Evolutionary conservation across 2,329 filamentous ascomycete genomes (phyloP).

Genomic region (Beauveria varroae): DNA sequence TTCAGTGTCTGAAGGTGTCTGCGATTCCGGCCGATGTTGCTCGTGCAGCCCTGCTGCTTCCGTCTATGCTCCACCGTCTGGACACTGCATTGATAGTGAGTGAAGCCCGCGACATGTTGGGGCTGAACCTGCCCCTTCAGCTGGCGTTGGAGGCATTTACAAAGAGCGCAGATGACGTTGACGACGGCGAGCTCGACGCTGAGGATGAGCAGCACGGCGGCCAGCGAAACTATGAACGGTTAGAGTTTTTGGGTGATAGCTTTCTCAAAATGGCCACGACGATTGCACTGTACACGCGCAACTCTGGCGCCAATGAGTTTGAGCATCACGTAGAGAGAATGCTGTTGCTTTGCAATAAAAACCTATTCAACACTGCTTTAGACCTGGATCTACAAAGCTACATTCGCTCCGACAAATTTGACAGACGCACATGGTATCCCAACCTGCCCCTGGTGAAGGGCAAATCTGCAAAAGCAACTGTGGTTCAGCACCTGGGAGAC

Average conservation of each 20-base stretch:
- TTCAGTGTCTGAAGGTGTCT: conserved; percentile 71
- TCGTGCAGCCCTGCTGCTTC: conserved; percentile 66
- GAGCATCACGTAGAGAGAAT: conserved; percentile 87
- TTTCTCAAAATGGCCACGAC: conserved; percentile 96
- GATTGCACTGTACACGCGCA: conserved; percentile 71
- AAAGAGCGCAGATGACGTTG: conserved; percentile 81
- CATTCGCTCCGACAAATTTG: conserved; percentile 77
- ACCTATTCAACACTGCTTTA: conserved; percentile 71
- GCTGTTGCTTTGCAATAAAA: conserved; percentile 84
- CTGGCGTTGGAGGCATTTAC: conserved; percentile 85
- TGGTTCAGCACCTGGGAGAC: conserved; percentile 64
- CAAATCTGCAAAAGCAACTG: conserved; percentile 44
- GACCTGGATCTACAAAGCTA: conserved; percentile 61
- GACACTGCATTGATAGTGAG: conserved; percentile 74
- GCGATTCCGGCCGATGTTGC: conserved; percentile 65
- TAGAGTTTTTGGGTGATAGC: conserved; percentile 89
- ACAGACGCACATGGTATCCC: conserved; percentile 82
- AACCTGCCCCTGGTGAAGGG: conserved; percentile 66
- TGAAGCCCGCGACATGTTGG: conserved; percentile 63
- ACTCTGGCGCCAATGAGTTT: conserved; percentile 73
- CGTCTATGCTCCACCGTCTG: conserved; percentile 75
- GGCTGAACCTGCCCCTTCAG: conserved; percentile 55
- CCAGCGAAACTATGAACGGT: conserved; percentile 76
- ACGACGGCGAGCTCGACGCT: conserved; percentile 63
- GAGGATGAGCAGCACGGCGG: conserved; percentile 78